phyloP scores from a whole-genome alignment of 2,329 filamentous ascomycete species.

The Diaporthe citri region DNA sequence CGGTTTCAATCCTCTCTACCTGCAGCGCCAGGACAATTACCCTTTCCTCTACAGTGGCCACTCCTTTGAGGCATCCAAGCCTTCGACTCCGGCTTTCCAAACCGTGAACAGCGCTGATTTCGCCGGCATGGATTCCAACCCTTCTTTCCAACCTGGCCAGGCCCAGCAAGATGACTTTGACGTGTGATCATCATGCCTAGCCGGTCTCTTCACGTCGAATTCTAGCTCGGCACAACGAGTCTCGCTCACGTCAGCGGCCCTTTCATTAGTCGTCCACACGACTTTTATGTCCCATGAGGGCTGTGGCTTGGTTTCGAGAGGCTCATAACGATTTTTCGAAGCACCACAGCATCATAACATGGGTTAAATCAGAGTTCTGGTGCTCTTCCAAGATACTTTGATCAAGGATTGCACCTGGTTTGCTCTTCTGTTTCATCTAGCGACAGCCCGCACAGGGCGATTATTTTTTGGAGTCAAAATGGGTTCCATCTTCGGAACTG shows the following conservation, averaged over 20 bases:
- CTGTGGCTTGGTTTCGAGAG: neutral
- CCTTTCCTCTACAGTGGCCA: conserved; percentile 20
- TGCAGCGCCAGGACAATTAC: conserved; percentile 48
- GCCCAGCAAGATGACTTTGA: conserved; percentile 28
- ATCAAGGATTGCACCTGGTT: neutral
- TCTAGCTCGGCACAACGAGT: neutral
- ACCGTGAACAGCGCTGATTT: conserved; percentile 19
- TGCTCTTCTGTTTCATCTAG: conserved; percentile 12
- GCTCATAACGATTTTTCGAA: neutral
- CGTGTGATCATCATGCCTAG: neutral
- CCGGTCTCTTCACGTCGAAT: neutral
- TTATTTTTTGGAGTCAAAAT: neutral
- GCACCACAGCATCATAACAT: neutral
- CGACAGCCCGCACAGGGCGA: conserved; percentile 4
- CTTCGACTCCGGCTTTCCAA: conserved; percentile 24
- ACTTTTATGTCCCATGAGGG: neutral
- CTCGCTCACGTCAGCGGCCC: neutral
- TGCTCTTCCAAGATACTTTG: conserved; percentile 7
- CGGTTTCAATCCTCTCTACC: conserved; percentile 51
- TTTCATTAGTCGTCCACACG: neutral
- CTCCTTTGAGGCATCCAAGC: conserved; percentile 30
- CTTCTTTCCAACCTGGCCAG: conserved; percentile 34
- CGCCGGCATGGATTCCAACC: conserved; percentile 18
- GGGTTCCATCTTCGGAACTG: conserved; percentile 15
- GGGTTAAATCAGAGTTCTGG: neutral